Base-by-base conservation (phyloP, 1,284 basidiomycete genomes). In the Trametes pubescens region DNA sequence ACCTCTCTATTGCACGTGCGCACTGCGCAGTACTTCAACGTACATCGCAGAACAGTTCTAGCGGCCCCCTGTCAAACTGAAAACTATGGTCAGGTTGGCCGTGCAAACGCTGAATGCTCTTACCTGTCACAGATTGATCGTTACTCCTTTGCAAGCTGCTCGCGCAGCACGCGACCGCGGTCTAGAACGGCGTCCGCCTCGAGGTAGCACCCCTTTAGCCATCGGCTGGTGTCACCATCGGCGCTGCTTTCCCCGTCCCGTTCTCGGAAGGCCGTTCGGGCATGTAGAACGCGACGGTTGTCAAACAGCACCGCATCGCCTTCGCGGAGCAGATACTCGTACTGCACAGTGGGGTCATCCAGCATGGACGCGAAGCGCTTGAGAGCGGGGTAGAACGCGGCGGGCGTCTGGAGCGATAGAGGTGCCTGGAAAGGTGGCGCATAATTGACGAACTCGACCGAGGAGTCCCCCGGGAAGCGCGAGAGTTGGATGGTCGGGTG, bases 381-480 rank as follows among this genome's bases (percentile, higher is more conserved):
- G 4, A 98, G 80, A 1, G 94, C 93, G 0, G 80, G 71, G 70
- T 92, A 93, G 65, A 95, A 89, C 26, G 76, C 76, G 1, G 74
- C 65, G 0, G 87, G 84, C 0, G 87, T 88, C 10, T 78, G 74
- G 5, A 82, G 74, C 1, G 82, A 78, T 2, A 93, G 79, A 0
- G 93, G 93, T 0, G 92, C 94, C 79, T 98, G 96, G 84, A 99
- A 99, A 0, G 96, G 97, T 0, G 97, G 97, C 4, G 93, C 92
- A 78, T 98, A 99, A 78, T 96, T 98, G 74, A 99, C 85, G 65
- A 89, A 86, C 47, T 79, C 78, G 66, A 94, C 82, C 1, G 73
- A 57, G 16, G 59, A 64, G 14, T 32, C 21, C 32, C 46, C 6
- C 16, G 16, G 62, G 62, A 62, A 68, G 52, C 51, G 74, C 0